Conservation (phyloP, 805 yeast species). For the Diddensiella santjacobensis region DNA sequence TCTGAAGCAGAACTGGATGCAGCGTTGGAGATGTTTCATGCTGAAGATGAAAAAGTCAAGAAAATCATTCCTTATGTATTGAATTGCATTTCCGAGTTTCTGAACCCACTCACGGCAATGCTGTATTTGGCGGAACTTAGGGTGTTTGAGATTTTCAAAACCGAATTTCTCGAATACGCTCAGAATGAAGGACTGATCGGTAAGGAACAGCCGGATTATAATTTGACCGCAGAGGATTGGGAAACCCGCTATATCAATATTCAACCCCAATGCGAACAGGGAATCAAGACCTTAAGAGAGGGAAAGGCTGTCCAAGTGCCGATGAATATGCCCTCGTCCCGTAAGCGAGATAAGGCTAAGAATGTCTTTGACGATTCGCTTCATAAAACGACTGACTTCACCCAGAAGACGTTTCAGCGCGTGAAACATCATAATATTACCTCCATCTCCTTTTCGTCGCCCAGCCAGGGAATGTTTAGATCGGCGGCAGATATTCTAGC, state of each 20-base stretch:
- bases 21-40: conserved; percentile 30
- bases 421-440: conserved; percentile 20
- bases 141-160: conserved; percentile 25
- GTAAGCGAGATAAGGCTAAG: conserved; percentile 23
- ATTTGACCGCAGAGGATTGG: conserved; percentile 29
- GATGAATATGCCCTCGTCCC: conserved; percentile 24
- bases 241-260: conserved; percentile 27
- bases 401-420: conserved; percentile 15
- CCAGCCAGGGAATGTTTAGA: conserved; percentile 27
- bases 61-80: conserved; percentile 29
- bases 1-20: conserved; percentile 29
- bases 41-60: conserved; percentile 30
- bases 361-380: conserved; percentile 43
- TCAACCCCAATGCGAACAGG: conserved; percentile 28
- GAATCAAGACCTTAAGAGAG: conserved; percentile 21
- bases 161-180: conserved; percentile 22
- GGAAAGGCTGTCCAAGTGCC: conserved; percentile 31
- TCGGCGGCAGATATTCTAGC: conserved; percentile 26
- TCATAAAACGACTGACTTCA: conserved; percentile 25
- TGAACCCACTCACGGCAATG: conserved; percentile 29
- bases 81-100: conserved; percentile 30
- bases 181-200: conserved; percentile 25
- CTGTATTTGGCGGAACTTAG: conserved; percentile 29
- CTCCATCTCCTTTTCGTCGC: conserved; percentile 22
- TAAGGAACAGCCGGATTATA: conserved; percentile 14